phyloP scores from a whole-genome alignment of 129 eudicot genomes.

The Lactuca saligna region DNA sequence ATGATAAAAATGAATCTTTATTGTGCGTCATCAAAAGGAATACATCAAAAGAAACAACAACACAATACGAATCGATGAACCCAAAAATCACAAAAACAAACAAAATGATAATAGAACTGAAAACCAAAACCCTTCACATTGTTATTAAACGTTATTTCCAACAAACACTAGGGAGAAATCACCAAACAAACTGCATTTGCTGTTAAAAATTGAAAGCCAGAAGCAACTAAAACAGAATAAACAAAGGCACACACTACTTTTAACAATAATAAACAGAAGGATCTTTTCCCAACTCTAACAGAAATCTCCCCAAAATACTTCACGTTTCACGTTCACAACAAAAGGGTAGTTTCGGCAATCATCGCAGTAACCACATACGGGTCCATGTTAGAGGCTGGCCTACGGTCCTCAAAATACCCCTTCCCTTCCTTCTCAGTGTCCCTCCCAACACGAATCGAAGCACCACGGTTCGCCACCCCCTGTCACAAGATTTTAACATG shows the following conservation, averaged over 20 bases:
- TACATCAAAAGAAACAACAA: background rate
- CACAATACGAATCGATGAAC: background rate
- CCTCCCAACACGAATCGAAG: conserved; percentile 80
- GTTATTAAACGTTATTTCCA: conserved; percentile 31
- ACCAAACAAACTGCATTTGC: conserved; percentile 15
- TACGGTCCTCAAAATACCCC: conserved; percentile 93
- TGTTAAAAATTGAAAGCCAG: conserved; percentile 14
- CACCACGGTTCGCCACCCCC: conserved; percentile 99
- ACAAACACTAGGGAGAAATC: conserved; percentile 20
- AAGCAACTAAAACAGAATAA: conserved; percentile 11
- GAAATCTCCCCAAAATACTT: conserved; percentile 22
- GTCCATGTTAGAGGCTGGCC: conserved; percentile 97
- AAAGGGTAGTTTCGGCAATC: conserved; percentile 84
- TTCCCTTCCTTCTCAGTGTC: conserved; percentile 82
- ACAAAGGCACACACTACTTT: conserved; percentile 9
- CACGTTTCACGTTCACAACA: conserved; percentile 30
- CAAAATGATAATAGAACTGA: background rate
- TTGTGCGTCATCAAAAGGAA: background rate
- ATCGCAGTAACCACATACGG: conserved; percentile 85
- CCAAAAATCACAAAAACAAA: background rate
- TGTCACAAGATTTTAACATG: background rate
- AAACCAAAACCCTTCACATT: conserved; percentile 25
- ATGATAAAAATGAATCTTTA: too few relatives aligned
- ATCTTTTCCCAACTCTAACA: conserved; percentile 5
- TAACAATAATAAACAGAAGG: conserved; percentile 21